Evolutionary conservation across 1,284 basidiomycete genomes (phyloP).

Genomic region (Uromyces viciae-fabae): DNA sequence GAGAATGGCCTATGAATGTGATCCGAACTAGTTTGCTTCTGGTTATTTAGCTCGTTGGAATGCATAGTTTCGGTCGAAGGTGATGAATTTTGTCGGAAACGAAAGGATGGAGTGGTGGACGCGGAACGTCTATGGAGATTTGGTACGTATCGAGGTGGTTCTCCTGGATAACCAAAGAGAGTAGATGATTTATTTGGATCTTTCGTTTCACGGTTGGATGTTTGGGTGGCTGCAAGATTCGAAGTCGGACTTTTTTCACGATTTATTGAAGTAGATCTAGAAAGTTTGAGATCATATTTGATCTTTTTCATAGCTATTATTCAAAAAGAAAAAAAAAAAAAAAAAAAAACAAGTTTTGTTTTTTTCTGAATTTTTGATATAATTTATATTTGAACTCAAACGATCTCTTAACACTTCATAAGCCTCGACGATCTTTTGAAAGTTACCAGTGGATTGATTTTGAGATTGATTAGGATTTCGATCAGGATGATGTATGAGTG

Average conservation of each 20-base stretch:
- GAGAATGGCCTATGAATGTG: background rate
- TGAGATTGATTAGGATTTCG: constrained; percentile 34
- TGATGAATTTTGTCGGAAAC: background rate
- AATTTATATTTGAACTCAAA: constrained; percentile 12
- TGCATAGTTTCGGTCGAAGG: background rate
- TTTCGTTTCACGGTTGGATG: background rate
- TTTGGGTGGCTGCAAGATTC: background rate
- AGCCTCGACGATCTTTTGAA: constrained; percentile 28
- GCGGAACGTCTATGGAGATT: background rate
- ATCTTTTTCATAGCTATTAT: constrained; percentile 7
- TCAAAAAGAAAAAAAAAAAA: no score
- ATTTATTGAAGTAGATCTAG: background rate
- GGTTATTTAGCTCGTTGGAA: background rate
- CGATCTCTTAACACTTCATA: constrained; percentile 26
- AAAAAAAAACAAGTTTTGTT: background rate
- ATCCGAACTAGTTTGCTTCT: background rate
- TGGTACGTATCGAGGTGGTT: constrained; percentile 6
- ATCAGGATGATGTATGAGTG: constrained; percentile 36
- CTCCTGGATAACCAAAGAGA: constrained; percentile 29
- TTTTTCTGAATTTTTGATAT: no score
- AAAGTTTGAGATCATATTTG: constrained; percentile 19
- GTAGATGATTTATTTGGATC: constrained; percentile 7
- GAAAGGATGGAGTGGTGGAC: background rate
- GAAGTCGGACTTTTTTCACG: background rate
- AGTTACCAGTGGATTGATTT: constrained; percentile 24